These are phyloP conservation scores for Fagus crenata DNA, from an alignment of 306 rosid genomes.

Conservation along the genomic window DNA sequence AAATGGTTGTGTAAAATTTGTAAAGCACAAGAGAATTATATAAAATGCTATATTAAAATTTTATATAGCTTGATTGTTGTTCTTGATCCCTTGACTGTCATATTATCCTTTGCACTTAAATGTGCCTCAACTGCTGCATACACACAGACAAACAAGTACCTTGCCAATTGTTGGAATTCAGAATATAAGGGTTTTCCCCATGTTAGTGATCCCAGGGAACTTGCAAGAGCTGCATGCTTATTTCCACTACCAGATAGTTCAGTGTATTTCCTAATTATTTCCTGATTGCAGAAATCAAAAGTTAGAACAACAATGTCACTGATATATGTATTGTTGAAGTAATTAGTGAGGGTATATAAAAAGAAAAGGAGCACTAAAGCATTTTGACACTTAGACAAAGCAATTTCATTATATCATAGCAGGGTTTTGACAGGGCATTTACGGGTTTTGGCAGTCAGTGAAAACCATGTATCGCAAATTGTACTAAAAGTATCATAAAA, in stretches of 20 bases:
- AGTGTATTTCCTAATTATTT: constrained; percentile 70
- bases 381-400: not conserved
- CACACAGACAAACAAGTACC: constrained; percentile 40
- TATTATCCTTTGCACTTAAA: too few species aligned
- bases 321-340: not conserved
- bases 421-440: not conserved
- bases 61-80: too few species aligned
- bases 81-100: too few species aligned
- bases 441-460: not conserved
- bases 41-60: too few species aligned
- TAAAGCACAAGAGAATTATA: too few species aligned
- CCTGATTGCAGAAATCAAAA: constrained; percentile 42
- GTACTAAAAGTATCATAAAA: not conserved
- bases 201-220: constrained; percentile 74
- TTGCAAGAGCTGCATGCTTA: constrained; percentile 78
- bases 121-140: not conserved
- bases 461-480: too few species aligned
- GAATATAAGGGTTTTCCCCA: constrained; percentile 80
- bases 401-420: not conserved
- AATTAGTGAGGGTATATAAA: not conserved
- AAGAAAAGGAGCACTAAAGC: not conserved
- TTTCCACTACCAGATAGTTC: constrained; percentile 54
- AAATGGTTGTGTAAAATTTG: too few species aligned
- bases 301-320: not conserved
- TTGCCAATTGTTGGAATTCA: constrained; percentile 77